These are phyloP conservation scores for Moesziomyces parantarcticus DNA, from an alignment of 1,284 basidiomycete species.

Conservation along the genomic window DNA sequence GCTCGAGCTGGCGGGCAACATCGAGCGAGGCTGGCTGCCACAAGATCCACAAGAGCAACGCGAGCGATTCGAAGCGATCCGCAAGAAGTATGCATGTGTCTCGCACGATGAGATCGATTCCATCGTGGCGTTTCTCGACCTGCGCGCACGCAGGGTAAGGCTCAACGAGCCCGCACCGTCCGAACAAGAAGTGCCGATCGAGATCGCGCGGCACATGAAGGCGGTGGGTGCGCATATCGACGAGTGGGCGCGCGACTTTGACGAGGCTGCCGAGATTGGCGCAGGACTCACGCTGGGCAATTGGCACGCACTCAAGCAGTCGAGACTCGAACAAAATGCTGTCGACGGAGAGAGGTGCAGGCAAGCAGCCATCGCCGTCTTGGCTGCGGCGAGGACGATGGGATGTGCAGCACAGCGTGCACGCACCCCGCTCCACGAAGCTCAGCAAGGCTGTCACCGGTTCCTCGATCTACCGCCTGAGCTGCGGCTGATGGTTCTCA, in stretches of 20 bases:
- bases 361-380: conserved; percentile 9
- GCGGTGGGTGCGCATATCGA: conserved; percentile 12
- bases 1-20: conserved; percentile 11
- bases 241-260: conserved; percentile 28
- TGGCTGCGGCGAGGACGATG: conserved; percentile 16
- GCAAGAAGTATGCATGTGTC: conserved; percentile 12
- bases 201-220: conserved; percentile 13
- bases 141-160: conserved; percentile 1
- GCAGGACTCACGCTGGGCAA: conserved; percentile 3
- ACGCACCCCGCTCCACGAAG: too few relatives aligned
- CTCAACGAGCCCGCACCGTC: neutral
- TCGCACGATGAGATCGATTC: conserved; percentile 10
- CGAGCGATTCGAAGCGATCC: conserved; percentile 6
- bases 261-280: conserved; percentile 17
- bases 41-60: conserved; percentile 4
- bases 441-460: conserved; percentile 6
- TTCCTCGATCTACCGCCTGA: conserved; percentile 40
- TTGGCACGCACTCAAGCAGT: neutral
- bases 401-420: conserved; percentile 16
- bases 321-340: neutral
- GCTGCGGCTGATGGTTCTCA: conserved; percentile 23
- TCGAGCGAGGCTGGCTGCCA: conserved; percentile 6
- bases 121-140: conserved; percentile 15
- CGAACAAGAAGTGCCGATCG: conserved; percentile 8
- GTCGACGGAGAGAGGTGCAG: neutral